Evolutionary conservation across 805 yeast species (phyloP).

Genomic region (Wickerhamiella galacta): DNA sequence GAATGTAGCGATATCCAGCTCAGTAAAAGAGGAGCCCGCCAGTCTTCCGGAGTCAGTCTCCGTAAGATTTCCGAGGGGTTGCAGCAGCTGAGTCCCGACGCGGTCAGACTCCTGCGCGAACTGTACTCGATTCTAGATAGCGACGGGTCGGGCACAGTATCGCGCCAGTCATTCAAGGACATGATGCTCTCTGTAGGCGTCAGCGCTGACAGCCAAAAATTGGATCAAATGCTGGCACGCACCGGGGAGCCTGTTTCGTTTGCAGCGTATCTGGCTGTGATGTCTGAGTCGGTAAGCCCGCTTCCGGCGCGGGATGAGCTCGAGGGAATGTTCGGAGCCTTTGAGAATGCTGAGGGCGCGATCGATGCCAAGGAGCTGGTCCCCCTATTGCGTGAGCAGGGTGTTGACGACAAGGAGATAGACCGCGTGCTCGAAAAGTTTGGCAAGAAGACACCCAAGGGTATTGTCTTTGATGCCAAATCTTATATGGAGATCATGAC

Average conservation of each 20-base stretch:
- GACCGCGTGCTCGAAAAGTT: constrained; percentile 9
- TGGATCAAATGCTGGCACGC: constrained; percentile 14
- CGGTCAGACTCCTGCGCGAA: constrained; percentile 16
- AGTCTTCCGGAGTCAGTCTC: background rate
- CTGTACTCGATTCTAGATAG: constrained; percentile 15
- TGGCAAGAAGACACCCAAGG: constrained; percentile 9
- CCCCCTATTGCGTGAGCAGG: constrained; percentile 10
- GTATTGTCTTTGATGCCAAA: constrained; percentile 11
- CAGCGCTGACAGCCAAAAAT: constrained; percentile 5
- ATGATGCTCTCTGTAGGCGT: constrained; percentile 15
- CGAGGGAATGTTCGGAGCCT: constrained; percentile 13
- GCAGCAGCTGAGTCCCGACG: constrained; percentile 13
- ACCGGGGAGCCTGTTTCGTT: constrained; percentile 16
- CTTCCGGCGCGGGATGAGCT: constrained; percentile 14
- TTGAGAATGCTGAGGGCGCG: constrained; percentile 9
- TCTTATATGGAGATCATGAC: constrained; percentile 7
- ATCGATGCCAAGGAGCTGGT: constrained; percentile 10
- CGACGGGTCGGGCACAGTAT: constrained; percentile 14
- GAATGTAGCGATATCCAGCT: no score
- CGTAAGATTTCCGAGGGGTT: background rate
- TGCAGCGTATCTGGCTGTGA: constrained; percentile 14
- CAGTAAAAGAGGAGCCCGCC: no score
- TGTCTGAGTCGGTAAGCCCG: constrained; percentile 13
- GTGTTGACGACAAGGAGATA: constrained; percentile 10
- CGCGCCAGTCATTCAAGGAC: constrained; percentile 10